phyloP scores from a whole-genome alignment of 768 basidiomycete genomes.

The Kwoniella dejecticola region DNA sequence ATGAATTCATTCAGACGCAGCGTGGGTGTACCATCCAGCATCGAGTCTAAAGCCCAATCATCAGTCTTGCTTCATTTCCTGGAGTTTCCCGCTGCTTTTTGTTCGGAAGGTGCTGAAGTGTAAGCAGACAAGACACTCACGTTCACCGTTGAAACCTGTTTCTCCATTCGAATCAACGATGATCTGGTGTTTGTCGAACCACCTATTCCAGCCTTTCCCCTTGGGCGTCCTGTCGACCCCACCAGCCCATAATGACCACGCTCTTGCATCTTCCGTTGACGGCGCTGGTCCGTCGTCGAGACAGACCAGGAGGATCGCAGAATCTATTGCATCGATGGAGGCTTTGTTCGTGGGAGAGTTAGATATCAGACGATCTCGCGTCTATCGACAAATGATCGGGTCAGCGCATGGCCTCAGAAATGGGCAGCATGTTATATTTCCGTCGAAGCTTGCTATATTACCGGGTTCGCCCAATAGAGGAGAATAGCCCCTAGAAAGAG shows the following conservation, averaged over 20 bases:
- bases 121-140: conserved; percentile 29
- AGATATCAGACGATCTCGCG: conserved; percentile 68
- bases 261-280: conserved; percentile 71
- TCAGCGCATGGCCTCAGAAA: no score
- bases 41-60: conserved; percentile 38
- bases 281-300: conserved; percentile 77
- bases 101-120: neutral
- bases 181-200: conserved; percentile 95
- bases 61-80: no score
- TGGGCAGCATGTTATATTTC: no score
- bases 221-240: conserved; percentile 37
- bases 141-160: conserved; percentile 96
- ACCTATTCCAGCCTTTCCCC: conserved; percentile 81
- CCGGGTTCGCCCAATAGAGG: neutral
- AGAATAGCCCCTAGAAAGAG: neutral
- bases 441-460: no score
- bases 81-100: neutral
- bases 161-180: conserved; percentile 94
- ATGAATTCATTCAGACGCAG: conserved; percentile 93
- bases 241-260: conserved; percentile 80
- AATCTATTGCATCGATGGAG: conserved; percentile 77
- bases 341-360: conserved; percentile 68
- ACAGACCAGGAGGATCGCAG: conserved; percentile 81
- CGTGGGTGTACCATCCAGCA: conserved; percentile 85
- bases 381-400: conserved; percentile 52